Evolutionary conservation across 257 asterid genomes (phyloP), one percentile per base, ranked within the genome.

Genomic region (Euphrasia confusa): DNA sequence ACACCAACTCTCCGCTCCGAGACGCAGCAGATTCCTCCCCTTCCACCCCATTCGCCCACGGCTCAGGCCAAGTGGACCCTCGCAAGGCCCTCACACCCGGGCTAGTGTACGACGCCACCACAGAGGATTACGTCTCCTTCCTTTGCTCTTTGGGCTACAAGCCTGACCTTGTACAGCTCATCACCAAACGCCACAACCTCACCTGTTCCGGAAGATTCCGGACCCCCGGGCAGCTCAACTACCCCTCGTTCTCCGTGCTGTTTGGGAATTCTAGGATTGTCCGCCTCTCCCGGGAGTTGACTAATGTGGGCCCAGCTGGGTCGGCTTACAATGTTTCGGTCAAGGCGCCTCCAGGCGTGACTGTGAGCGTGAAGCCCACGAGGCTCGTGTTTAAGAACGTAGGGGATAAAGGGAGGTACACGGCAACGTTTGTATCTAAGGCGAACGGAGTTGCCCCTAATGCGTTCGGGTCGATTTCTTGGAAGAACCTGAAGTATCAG

Each of bases 161-260:
- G 7, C 3, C 39, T 2, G 79, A 65, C 7, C 79, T 75, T 44
- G 58, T 84, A 10, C 80, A 74, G 52, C 40, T 70, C 40, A 64
- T 87, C 11, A 77, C 69, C 11, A 82, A 77, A 64, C 77, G 65
- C 44, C 74, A 74, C 0, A 87, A 87, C 52, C 27, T 82, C 47
- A 80, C 88, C 1, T 87, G 95, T 58, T 24, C 76, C 2, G 69
- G 54, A 70, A 87, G 69, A 53, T 77, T 77, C 52, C 40, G 21
- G 0, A 76, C 79, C 63, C 95, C 95, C 0, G 86, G 90, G 32
- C 86, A 82, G 77, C 82, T 87, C 24, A 87, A 87, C 74, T 87
- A 87, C 57, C 95, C 95, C 0, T 87, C 90, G 0, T 84, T 87
- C 77, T 82, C 95, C 0, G 79, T 80, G 40, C 26, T 82, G 63